Evolutionary conservation across 371 early-diverging fungal genomes (phyloP).

Genomic region (Circinella umbellata): DNA sequence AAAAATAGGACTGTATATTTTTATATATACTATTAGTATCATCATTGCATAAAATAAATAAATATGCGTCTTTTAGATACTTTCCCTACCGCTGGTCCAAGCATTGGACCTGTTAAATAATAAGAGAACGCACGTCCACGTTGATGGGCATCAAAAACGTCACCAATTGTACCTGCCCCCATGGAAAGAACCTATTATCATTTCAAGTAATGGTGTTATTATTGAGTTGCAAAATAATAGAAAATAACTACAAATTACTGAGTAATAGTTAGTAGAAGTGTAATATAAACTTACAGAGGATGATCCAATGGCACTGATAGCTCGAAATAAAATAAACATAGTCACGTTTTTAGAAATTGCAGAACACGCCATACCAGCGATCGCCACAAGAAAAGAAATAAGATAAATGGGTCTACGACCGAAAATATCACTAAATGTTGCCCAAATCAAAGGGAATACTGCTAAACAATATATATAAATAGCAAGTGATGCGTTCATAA

Average conservation of each 20-base stretch:
- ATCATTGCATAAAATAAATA: no score
- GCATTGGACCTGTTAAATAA: constrained; percentile 40
- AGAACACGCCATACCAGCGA: constrained; percentile 37
- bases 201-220: no score
- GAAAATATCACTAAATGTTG: constrained; percentile 37
- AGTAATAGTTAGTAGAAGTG: background rate
- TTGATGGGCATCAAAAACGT: constrained; percentile 44
- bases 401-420: constrained; percentile 48
- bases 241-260: no score
- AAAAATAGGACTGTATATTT: constrained; percentile 37
- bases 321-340: constrained; percentile 47
- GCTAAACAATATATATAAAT: constrained; percentile 39
- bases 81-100: constrained; percentile 47
- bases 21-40: no score
- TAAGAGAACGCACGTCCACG: constrained; percentile 45
- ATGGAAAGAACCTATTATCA: constrained; percentile 40
- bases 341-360: constrained; percentile 42
- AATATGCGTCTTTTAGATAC: background rate
- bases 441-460: constrained; percentile 49
- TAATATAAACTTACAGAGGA: constrained; percentile 26
- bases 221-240: no score
- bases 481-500: constrained; percentile 47
- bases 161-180: constrained; percentile 53
- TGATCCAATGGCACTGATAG: constrained; percentile 43
- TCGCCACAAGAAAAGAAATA: constrained; percentile 39